Evolutionary conservation across 164 flowering plant genomes (phyloP), one percentile per base, ranked within the genome.

Genomic region (grape (Vitis vinifera)): DNA sequence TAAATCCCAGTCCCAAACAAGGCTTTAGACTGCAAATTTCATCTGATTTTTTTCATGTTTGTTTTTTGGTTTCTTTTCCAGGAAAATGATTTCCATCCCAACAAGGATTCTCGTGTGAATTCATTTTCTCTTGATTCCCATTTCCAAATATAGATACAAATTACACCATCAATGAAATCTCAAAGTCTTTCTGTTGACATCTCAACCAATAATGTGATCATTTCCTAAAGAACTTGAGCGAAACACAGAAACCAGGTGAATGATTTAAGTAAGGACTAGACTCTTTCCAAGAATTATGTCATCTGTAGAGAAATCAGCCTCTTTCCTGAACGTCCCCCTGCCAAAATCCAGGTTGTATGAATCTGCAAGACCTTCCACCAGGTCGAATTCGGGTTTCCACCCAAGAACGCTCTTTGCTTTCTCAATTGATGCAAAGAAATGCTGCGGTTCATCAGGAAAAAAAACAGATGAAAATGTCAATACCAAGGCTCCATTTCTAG

Each of bases 401-500:
- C 97, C 99, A 0, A 92, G 91, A 66, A 87, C 87, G 3, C 82
- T 82, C 84, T 87, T 90, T 17, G 98, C 97, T 72, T 95, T 95
- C n/a, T 95, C 99, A 12, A 91, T 68, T 7, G 98, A 95, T 63
- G 99, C 87, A 72, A 95, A 95, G 88, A 87, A 95, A 86, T 95
- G 99, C 98, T 95, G 89, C 86, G 89, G 29, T 72, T 56, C 53
- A 48, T 15, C 29, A 15, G 8, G 9, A 65, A 60, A 64, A 57
- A 3, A 23, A 48, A 29, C 9, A 23, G 15, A 52, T 19, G 8
- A 31, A 44, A 17, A 66, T 37, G 44, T 37, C 44, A 37, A 7
- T 37, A 23, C 27, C 27, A 23, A 3, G 44, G 44, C 44, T 37
- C 7, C 44, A 37, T 37, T 37, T 37, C 44, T 37, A 37, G 44